Evolutionary conservation across 768 basidiomycete species (phyloP).

Genomic region (Pisolithus sp.): DNA sequence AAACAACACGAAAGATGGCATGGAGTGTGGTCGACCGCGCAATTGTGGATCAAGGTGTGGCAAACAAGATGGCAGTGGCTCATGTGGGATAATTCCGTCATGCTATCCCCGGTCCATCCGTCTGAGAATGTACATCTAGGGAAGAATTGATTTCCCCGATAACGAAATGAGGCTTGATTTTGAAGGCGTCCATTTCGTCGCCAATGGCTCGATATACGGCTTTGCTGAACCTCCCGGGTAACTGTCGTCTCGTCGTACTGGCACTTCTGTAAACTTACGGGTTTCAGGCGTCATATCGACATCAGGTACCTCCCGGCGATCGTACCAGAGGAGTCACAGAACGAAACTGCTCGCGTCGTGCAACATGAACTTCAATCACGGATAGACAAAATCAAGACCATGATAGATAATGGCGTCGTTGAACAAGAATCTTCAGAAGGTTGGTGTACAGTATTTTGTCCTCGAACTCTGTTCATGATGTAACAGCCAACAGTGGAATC

Average conservation of each 20-base stretch:
- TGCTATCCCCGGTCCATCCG: conserved; percentile 1
- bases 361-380: conserved; percentile 54
- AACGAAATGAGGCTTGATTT: conserved; percentile 67
- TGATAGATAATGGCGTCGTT: conserved; percentile 59
- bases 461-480: neutral
- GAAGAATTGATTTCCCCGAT: conserved; percentile 63
- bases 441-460: conserved; percentile 8
- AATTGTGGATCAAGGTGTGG: conserved; percentile 33
- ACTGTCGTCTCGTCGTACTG: neutral
- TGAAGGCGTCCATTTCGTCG: conserved; percentile 68
- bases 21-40: conserved; percentile 62
- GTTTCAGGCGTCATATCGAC: conserved; percentile 49
- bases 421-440: conserved; percentile 44
- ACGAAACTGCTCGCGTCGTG: conserved; percentile 54
- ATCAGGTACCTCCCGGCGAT: conserved; percentile 60
- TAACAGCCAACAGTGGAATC: conserved; percentile 36
- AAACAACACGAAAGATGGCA: conserved; percentile 51
- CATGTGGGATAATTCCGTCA: conserved; percentile 44
- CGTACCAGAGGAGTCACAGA: conserved; percentile 49
- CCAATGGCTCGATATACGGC: conserved; percentile 73
- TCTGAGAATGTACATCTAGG: conserved; percentile 35
- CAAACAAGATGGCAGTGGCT: conserved; percentile 49
- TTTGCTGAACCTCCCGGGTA: conserved; percentile 62
- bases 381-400: conserved; percentile 51
- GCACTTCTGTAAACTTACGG: neutral